Evolutionary conservation across 225 moss, liverwort and hornwort species (phyloP).

Genomic region (Physcomitrium patens): DNA sequence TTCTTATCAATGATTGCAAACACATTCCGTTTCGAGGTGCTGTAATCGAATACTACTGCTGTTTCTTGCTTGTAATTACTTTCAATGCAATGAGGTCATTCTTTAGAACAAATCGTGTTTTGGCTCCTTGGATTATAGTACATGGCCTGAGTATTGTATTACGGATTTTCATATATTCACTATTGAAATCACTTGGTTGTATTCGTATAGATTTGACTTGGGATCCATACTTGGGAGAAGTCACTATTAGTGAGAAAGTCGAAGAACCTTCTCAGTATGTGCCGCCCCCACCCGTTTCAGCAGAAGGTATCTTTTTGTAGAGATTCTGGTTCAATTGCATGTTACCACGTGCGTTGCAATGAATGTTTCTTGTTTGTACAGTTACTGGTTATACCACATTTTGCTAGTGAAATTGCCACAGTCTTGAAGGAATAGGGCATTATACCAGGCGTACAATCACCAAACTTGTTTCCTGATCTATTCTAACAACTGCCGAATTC

Average conservation of each 20-base stretch:
- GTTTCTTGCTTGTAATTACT: slow-evolving; percentile 6
- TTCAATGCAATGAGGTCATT: background rate
- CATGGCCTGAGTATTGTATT: background rate
- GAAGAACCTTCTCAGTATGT: slow-evolving; percentile 72
- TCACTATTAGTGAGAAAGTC: slow-evolving; percentile 63
- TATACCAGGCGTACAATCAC: background rate
- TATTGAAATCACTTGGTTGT: slow-evolving; percentile 11
- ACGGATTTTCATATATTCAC: background rate
- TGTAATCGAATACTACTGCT: background rate
- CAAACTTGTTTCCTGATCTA: slow-evolving; percentile 1
- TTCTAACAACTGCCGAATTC: background rate
- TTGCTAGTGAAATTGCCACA: background rate
- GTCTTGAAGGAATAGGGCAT: background rate
- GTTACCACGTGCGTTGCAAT: background rate
- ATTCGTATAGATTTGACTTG: slow-evolving; percentile 33
- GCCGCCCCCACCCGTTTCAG: slow-evolving; percentile 56
- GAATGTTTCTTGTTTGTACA: slow-evolving; percentile 9
- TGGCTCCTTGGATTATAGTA: background rate
- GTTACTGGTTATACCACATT: background rate
- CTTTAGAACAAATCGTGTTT: background rate
- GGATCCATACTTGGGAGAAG: slow-evolving; percentile 72
- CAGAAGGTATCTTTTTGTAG: slow-evolving; percentile 47
- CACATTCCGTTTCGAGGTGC: background rate
- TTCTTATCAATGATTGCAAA: background rate
- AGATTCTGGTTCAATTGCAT: background rate